Evolutionary conservation across 495 filamentous ascomycete species (phyloP), one percentile per base, ranked within the genome.

Genomic region (Lasiosphaeria miniovina): DNA sequence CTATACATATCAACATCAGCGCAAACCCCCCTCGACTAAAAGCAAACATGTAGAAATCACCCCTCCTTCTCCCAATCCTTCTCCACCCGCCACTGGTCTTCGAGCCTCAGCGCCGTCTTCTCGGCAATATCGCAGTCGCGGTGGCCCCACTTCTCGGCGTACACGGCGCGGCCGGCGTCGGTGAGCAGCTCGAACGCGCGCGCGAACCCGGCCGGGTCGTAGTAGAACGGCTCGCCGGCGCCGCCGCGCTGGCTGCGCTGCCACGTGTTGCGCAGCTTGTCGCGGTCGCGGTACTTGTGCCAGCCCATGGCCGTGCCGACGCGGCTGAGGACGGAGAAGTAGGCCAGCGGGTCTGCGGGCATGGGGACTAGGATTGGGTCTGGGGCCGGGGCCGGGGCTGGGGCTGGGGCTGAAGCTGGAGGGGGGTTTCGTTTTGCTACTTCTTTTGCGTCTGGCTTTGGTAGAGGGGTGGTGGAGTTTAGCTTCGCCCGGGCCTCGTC

Each of bases 201-300:
- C 6, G 80, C 75, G 60, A 86, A 81, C 4, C 82, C 84, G 10
- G 65, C 73, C 0, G 77, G 64, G 54, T 84, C 76, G 54, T 84
- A 71, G 62, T 84, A 85, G 46, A 78, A 87, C 10, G 81, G 82
- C 66, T 87, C 84, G 6, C 82, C 84, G 57, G 80, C 59, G 1
- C 83, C 84, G 12, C 84, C 84, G 11, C 62, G 75, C 67, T 86
- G 84, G 36, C 71, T 68, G 4, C 60, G 60, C 63, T 86, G 84
- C 84, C 84, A 87, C n/a, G 74, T 81, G 67, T 87, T 86, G 8
- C 83, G 70, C 43, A 9, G 15, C 12, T 11, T 46, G 43, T 46
- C 15, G 6, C 61, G 46, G 31, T 54, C 40, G 35, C 60, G 52
- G 41, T 77, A 64, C 55, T 84, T 77, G 50, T 72, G 68, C 49